These are phyloP conservation scores for Claviceps humidiphila DNA, from an alignment of 2,329 filamentous ascomycete species.

Conservation along the genomic window DNA sequence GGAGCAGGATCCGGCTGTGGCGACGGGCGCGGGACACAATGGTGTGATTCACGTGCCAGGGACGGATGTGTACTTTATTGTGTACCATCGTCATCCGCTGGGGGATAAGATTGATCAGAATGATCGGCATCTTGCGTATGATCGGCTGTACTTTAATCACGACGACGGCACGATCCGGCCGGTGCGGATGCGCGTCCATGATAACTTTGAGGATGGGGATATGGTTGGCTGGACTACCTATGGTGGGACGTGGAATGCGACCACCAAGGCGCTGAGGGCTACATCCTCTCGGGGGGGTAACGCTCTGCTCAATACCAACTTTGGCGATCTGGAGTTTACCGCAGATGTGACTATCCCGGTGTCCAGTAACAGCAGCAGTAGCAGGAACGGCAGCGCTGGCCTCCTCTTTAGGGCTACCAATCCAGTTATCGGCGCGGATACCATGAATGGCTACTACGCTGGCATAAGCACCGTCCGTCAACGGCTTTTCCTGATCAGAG, in stretches of 20 bases:
- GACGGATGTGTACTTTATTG: conserved; percentile 34
- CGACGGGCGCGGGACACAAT: conserved; percentile 31
- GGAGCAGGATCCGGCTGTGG: conserved; percentile 25
- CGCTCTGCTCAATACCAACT: conserved; percentile 24
- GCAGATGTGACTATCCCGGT: conserved; percentile 13
- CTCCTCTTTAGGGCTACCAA: conserved; percentile 22
- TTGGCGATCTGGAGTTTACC: conserved; percentile 19
- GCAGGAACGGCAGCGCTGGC: conserved; percentile 12
- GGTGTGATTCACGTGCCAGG: conserved; percentile 30
- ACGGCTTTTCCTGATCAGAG: conserved; percentile 12
- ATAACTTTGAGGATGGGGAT: conserved; percentile 27
- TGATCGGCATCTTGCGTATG: conserved; percentile 33
- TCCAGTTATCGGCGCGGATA: conserved; percentile 5
- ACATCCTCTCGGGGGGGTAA: conserved; percentile 9
- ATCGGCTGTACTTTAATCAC: conserved; percentile 32
- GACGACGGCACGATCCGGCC: conserved; percentile 26
- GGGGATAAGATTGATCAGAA: conserved; percentile 29
- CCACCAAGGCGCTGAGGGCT: conserved; percentile 11
- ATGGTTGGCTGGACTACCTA: conserved; percentile 23
- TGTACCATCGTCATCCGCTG: conserved; percentile 31
- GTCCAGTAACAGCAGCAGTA: neutral
- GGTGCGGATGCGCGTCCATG: conserved; percentile 30
- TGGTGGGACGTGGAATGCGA: conserved; percentile 9
- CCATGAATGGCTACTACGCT: conserved; percentile 17
- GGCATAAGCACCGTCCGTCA: conserved; percentile 14